These are phyloP conservation scores for Arthrocladium fulminans DNA, from an alignment of 2,329 filamentous ascomycete species.

Conservation along the genomic window DNA sequence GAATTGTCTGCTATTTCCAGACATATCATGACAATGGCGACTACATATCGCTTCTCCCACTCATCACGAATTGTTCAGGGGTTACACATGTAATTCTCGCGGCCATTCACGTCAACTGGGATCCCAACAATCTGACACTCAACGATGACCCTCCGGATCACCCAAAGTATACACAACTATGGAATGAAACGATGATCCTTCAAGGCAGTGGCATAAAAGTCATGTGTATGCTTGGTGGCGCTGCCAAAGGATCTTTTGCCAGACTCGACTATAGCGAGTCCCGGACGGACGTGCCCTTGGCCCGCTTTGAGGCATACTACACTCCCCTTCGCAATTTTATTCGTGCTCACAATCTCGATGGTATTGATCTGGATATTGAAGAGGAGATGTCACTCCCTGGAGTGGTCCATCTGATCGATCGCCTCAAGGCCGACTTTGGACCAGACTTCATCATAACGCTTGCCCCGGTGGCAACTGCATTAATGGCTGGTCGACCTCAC, in stretches of 20 bases:
- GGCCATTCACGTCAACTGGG: slow-evolving; percentile 71
- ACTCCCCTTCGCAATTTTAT: slow-evolving; percentile 58
- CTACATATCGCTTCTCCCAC: slow-evolving; percentile 52
- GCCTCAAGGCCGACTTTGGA: slow-evolving; percentile 46
- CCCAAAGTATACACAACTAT: slow-evolving; percentile 60
- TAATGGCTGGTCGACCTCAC: slow-evolving; percentile 49
- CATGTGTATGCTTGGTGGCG: slow-evolving; percentile 79
- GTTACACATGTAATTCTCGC: slow-evolving; percentile 78
- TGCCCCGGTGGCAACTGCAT: slow-evolving; percentile 69
- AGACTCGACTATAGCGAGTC: slow-evolving; percentile 47
- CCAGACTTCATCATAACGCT: slow-evolving; percentile 65
- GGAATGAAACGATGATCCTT: slow-evolving; percentile 65
- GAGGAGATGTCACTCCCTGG: slow-evolving; percentile 62
- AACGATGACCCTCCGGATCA: slow-evolving; percentile 70
- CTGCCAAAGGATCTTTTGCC: slow-evolving; percentile 64
- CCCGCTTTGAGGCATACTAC: slow-evolving; percentile 66
- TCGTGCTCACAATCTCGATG: slow-evolving; percentile 53
- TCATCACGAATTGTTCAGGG: slow-evolving; percentile 48
- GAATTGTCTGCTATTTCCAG: slow-evolving; percentile 51
- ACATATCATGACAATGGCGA: slow-evolving; percentile 50
- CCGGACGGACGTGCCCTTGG: slow-evolving; percentile 25
- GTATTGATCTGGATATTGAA: slow-evolving; percentile 71
- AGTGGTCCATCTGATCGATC: slow-evolving; percentile 57
- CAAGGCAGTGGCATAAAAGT: slow-evolving; percentile 69
- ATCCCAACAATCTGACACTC: slow-evolving; percentile 59